Base-by-base conservation (phyloP, 1,284 basidiomycete species). In the Moesziomyces sp. region DNA sequence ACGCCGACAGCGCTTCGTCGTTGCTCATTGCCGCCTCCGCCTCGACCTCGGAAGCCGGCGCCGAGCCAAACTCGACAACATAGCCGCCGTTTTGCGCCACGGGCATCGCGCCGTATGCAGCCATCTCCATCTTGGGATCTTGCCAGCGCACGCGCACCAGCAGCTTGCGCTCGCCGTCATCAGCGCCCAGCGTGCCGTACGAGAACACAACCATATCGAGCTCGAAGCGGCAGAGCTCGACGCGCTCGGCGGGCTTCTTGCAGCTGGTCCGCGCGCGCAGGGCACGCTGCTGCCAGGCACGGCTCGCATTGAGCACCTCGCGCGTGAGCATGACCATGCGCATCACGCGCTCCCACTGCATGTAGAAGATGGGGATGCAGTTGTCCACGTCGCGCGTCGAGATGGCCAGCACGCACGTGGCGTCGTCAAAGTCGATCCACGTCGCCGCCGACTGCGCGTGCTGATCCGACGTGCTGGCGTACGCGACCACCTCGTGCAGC, bases 321-420 rank as follows among this genome's bases (percentile, higher is more conserved):
- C 93, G 89, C 7, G 93, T 93, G 60, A 97, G 93, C 43, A 94
- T 91, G 18, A 94, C 91, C 88, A 95, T 92, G 85, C 93, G 94
- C 42, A 92, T 92, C 35, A 96, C 90, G 44, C 91, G 88, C 52
- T 92, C 92, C 93, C 94, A 96, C 82, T 94, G 93, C 77, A 92
- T 90, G 71, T 93, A 85, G 82, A 97, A 94, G 79, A 92, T 90
- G 59, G 91, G 89, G 19, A 97, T 91, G 81, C 93, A 95, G 8
- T 90, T 90, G 69, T 93, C 90, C 62, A 95, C 90, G 78, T 93
- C 89, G 65, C 92, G 90, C 1, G 92, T 93, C 48, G 92, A 85
- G 84, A 96, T 94, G 0, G 91, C 92, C 4, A 96, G 91, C 14
- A 94, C 88, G 11, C 92, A 92, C 63, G 93, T 91, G 10, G 87